These are phyloP conservation scores for Saccharata proteae DNA, from an alignment of 2,329 filamentous ascomycete species.

Conservation along the genomic window DNA sequence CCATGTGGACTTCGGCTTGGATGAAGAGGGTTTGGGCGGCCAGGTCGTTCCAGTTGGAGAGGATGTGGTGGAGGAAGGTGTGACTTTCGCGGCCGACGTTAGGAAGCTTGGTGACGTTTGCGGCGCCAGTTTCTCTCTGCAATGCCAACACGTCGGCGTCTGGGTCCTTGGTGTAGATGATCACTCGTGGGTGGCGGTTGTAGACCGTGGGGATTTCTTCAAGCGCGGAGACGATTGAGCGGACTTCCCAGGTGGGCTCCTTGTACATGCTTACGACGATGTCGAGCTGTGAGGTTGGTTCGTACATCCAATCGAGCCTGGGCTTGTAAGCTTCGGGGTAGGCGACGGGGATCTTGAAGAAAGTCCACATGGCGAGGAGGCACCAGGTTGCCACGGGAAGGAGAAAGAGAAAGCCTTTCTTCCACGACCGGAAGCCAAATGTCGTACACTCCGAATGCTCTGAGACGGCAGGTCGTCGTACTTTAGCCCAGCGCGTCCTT, in stretches of 20 bases:
- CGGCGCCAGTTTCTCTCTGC: slow-evolving; percentile 14
- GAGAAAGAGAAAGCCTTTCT: background rate
- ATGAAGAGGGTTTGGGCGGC: slow-evolving; percentile 15
- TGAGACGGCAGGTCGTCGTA: too few relatives aligned
- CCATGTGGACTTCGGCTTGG: slow-evolving; percentile 27
- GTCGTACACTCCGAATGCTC: too few relatives aligned
- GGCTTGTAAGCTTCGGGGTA: background rate
- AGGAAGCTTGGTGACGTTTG: slow-evolving; percentile 17
- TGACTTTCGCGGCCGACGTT: slow-evolving; percentile 16
- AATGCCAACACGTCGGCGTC: slow-evolving; percentile 14
- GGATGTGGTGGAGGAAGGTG: slow-evolving; percentile 15
- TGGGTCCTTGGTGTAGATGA: slow-evolving; percentile 22
- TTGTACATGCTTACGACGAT: slow-evolving; percentile 28
- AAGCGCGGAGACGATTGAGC: slow-evolving; percentile 14
- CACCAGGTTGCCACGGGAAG: background rate
- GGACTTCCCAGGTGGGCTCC: slow-evolving; percentile 18
- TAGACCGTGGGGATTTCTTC: slow-evolving; percentile 13
- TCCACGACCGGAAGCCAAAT: too few relatives aligned
- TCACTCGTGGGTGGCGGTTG: slow-evolving; percentile 11
- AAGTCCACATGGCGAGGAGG: background rate
- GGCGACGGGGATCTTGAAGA: background rate
- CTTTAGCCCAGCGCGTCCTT: too few relatives aligned
- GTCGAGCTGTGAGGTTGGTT: slow-evolving; percentile 14
- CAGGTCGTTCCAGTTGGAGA: slow-evolving; percentile 13
- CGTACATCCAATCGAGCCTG: slow-evolving; percentile 14